Percentiles rank a stretch among this genome's conserved stretches.
These are phyloP conservation scores for Colletotrichum echinochloae DNA, from an alignment of 2,329 filamentous ascomycete genomes.

Conservation along the genomic window DNA sequence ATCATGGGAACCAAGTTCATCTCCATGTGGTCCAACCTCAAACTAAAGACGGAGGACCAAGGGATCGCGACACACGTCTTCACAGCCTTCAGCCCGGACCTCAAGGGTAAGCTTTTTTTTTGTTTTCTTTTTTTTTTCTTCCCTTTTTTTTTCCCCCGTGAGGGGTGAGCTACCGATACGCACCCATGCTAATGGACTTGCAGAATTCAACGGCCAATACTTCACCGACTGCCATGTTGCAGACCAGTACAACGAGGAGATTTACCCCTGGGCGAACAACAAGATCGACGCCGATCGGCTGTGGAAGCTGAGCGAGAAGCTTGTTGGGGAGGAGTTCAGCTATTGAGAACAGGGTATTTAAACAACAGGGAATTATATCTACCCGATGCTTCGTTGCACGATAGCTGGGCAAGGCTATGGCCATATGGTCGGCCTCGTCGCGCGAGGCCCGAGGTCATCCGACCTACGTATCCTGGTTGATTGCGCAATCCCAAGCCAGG, in stretches of 20 bases:
- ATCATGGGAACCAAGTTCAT: constrained; percentile 41
- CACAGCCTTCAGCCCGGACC: constrained; percentile 48
- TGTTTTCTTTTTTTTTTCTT: no score
- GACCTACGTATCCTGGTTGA: background rate
- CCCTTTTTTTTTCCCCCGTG: no score
- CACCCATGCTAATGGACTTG: background rate
- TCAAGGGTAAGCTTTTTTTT: constrained; percentile 2
- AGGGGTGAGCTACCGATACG: background rate
- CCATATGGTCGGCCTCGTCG: no score
- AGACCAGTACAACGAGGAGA: constrained; percentile 44
- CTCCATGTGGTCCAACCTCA: constrained; percentile 37
- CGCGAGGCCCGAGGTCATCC: background rate
- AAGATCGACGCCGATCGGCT: constrained; percentile 48
- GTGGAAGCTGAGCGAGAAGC: constrained; percentile 51
- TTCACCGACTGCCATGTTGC: constrained; percentile 47
- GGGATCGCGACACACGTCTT: constrained; percentile 48
- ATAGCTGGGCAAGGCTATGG: background rate
- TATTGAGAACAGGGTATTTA: constrained; percentile 37
- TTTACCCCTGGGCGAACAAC: constrained; percentile 46
- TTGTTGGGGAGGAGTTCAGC: constrained; percentile 49
- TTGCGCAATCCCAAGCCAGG: background rate
- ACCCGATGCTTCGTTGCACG: background rate
- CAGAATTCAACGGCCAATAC: constrained; percentile 45
- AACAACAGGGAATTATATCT: no score
- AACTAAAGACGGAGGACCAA: constrained; percentile 46